Percentiles rank a stretch among this genome's conserved stretches.
Evolutionary conservation across 2,329 filamentous ascomycete species (phyloP).

Genomic region (Botryotinia convoluta): DNA sequence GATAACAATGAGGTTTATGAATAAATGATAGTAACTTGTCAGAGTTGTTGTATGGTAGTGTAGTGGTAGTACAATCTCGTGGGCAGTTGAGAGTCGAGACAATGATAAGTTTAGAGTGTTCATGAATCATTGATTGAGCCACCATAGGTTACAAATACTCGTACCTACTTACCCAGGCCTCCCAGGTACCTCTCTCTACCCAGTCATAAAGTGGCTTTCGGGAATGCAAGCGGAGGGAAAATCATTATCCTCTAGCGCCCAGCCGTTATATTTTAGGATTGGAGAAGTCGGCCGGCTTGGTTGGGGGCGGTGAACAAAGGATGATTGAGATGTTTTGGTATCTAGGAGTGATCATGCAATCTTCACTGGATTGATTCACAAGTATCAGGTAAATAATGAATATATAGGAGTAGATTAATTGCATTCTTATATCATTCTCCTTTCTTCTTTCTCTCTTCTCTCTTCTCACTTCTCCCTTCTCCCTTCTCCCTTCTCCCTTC

Average conservation of each 20-base stretch:
- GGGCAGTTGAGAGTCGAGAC: neutral
- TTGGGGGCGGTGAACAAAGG: constrained; percentile 5
- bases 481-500: neutral
- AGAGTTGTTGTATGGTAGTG: neutral
- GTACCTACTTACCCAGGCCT: too few species aligned
- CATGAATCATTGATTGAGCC: neutral
- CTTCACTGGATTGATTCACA: neutral
- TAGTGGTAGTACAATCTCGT: neutral
- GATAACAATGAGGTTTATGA: neutral
- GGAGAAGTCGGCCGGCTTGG: neutral
- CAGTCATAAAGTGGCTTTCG: neutral
- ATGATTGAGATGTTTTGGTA: neutral
- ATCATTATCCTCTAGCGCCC: neutral
- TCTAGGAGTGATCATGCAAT: neutral
- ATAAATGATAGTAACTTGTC: neutral
- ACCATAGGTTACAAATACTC: neutral
- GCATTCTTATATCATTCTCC: neutral
- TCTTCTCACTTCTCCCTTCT: neutral
- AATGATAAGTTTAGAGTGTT: neutral
- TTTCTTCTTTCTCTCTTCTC: neutral
- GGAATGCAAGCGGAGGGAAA: neutral
- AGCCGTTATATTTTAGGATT: neutral
- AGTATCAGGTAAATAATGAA: neutral
- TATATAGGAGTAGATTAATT: neutral
- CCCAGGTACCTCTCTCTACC: too few species aligned